These are phyloP conservation scores for Isatis tinctoria DNA, from an alignment of 345 rosid species.

Conservation along the genomic window DNA sequence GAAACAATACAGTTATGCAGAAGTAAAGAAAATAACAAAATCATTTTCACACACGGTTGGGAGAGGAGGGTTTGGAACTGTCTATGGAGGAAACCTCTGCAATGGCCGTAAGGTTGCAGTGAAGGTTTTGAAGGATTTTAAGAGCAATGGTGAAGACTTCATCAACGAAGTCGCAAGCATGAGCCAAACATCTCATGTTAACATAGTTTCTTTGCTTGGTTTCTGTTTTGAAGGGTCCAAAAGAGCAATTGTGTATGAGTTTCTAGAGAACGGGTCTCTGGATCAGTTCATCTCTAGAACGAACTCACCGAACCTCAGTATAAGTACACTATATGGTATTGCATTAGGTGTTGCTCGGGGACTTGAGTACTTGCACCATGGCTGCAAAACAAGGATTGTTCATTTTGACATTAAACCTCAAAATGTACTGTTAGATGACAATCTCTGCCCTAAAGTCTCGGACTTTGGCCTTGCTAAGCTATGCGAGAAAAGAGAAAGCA, in stretches of 20 bases:
- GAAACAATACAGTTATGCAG: not conserved
- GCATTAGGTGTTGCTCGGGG: too few relatives aligned
- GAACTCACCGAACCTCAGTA: too few relatives aligned
- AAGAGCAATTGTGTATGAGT: too few relatives aligned
- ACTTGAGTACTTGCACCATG: not conserved
- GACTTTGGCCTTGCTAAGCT: not conserved
- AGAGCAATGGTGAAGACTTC: not conserved
- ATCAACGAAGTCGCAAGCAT: not conserved
- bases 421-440: not conserved
- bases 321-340: too few relatives aligned
- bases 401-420: not conserved
- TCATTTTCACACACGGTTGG: not conserved
- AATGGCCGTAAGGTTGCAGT: not conserved
- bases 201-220: not conserved
- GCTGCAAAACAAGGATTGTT: not conserved
- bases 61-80: not conserved
- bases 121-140: not conserved
- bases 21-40: not conserved
- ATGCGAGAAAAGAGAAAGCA: not conserved
- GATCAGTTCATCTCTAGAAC: too few relatives aligned
- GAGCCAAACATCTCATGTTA: not conserved
- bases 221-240: not conserved
- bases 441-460: not conserved
- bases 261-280: too few relatives aligned
- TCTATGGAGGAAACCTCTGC: not conserved